Evolutionary conservation across 1,284 basidiomycete genomes (phyloP).

Genomic region (Marasmius tenuissimus): DNA sequence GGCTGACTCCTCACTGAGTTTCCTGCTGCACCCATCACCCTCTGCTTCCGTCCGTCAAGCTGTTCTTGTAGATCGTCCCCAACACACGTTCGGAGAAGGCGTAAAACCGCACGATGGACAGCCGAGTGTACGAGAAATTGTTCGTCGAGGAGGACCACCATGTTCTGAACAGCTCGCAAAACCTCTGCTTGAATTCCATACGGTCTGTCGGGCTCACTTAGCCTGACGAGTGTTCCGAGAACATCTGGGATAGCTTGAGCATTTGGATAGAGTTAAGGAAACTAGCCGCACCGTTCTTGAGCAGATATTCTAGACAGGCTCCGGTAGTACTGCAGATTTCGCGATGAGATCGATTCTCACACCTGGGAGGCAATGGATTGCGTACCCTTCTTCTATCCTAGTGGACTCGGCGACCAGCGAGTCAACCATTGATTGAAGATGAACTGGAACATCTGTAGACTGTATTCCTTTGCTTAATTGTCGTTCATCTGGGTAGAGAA

Average conservation of each 20-base stretch:
- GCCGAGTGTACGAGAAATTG: conserved; percentile 89
- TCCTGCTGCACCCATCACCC: conserved; percentile 80
- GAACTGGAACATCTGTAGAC: conserved; percentile 78
- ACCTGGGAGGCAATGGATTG: conserved; percentile 26
- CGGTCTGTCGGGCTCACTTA: conserved; percentile 83
- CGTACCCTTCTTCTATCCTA: conserved; percentile 79
- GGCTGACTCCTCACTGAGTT: conserved; percentile 66
- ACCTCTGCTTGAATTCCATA: conserved; percentile 87
- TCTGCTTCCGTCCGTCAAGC: conserved; percentile 66
- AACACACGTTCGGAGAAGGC: conserved; percentile 84
- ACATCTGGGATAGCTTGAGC: conserved; percentile 54
- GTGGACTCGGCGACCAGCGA: conserved; percentile 86
- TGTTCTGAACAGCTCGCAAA: conserved; percentile 80
- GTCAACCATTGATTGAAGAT: conserved; percentile 84
- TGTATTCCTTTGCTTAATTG: conserved; percentile 80
- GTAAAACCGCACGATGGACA: conserved; percentile 85
- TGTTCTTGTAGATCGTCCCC: conserved; percentile 89
- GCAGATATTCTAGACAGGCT: conserved; percentile 85
- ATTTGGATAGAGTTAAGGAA: neutral
- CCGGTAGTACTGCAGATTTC: conserved; percentile 67
- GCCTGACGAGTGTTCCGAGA: conserved; percentile 78
- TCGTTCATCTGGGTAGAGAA: conserved; percentile 79
- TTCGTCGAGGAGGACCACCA: conserved; percentile 87
- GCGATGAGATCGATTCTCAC: conserved; percentile 4
- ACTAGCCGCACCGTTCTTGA: conserved; percentile 73